Base-by-base conservation (phyloP, 192 early-diverging fungal genomes). In the Coemansia furcata region DNA sequence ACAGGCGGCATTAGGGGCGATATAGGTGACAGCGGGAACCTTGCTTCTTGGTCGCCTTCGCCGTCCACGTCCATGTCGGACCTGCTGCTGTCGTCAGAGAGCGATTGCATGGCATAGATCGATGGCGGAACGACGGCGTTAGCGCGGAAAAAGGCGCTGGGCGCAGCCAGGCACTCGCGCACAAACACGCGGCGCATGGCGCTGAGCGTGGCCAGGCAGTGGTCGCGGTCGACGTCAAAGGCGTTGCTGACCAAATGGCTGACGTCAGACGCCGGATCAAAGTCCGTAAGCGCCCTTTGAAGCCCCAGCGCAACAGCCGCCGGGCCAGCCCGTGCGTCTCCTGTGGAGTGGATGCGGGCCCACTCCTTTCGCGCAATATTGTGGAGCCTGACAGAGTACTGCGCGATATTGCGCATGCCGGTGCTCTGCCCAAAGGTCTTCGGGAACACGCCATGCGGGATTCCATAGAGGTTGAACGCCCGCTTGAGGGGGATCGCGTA, bases 221-320 rank as follows among this genome's bases (percentile, higher is more conserved):
- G 73, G 14, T 75, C 77, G 26, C 90, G 86, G 30, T 85, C 77
- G 4, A 89, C 87, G 65, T 91, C 88, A 71, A 91, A 89, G 6
- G 87, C 84, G 63, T 91, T 91, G 43, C 70, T 60, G 2, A 71
- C 80, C 40, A 87, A 64, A 0, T 72, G 68, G 36, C 71, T 73
- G 46, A 75, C 67, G 39, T 84, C 84, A 3, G 78, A 73, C 2
- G 66, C 80, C 11, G 54, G 72, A 9, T 55, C 80, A 67, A 61
- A 66, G 19, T 26, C 47, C 11, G 62, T 54, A 21, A 66, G 35
- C 47, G 70, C 77, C 35, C 42, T 73, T 72, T 65, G 77, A 19
- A 38, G 69, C 26, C 19, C 74, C 30, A 82, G 47, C 7, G 72
- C 82, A 6, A 49, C 40, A 21, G 71, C 69, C 39, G 64, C 65